A percentile compares a stretch with the other conserved stretches of the same genome.
Conservation (phyloP, 1,284 basidiomycete species). For the Cutaneotrichosporon cutaneum region DNA sequence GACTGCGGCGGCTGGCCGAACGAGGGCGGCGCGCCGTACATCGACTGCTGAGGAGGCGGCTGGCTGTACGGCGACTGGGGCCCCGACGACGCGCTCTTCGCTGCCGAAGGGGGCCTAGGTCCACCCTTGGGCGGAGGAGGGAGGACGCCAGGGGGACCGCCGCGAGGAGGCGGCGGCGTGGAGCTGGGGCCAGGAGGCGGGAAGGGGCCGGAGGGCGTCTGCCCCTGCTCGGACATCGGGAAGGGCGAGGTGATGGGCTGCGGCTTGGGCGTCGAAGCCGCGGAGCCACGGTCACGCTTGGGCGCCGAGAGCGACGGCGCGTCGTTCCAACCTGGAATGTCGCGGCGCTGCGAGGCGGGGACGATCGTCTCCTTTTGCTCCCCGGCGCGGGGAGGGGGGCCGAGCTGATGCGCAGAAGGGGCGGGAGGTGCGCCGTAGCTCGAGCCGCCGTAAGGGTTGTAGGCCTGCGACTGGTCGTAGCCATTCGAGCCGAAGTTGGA, state of each 20-base stretch:
- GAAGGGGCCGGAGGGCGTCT: slow-evolving; percentile 6
- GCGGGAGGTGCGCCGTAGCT: slow-evolving; percentile 42
- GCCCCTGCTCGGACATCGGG: slow-evolving; percentile 62
- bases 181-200: slow-evolving; percentile 36
- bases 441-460: slow-evolving; percentile 28
- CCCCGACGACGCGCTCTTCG: slow-evolving; percentile 10
- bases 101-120: slow-evolving; percentile 48
- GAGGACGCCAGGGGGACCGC: slow-evolving; percentile 42
- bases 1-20: slow-evolving; percentile 15
- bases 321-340: slow-evolving; percentile 89
- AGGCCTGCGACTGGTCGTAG: slow-evolving; percentile 37
- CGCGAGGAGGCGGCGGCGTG: slow-evolving; percentile 42
- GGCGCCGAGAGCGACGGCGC: slow-evolving; percentile 52
- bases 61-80: slow-evolving; percentile 3
- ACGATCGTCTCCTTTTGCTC: slow-evolving; percentile 30
- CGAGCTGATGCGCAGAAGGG: slow-evolving; percentile 19
- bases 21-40: slow-evolving; percentile 16
- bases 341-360: slow-evolving; percentile 54
- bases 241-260: slow-evolving; percentile 83
- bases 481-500: slow-evolving; percentile 22
- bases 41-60: slow-evolving; percentile 10
- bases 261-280: slow-evolving; percentile 58
- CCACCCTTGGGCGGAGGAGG: slow-evolving; percentile 50
- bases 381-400: slow-evolving; percentile 49
- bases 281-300: slow-evolving; percentile 60